Percentiles rank a stretch among this genome's conserved stretches.
phyloP scores from a whole-genome alignment of 2,329 filamentous ascomycete genomes.

The Monosporascus sp. region DNA sequence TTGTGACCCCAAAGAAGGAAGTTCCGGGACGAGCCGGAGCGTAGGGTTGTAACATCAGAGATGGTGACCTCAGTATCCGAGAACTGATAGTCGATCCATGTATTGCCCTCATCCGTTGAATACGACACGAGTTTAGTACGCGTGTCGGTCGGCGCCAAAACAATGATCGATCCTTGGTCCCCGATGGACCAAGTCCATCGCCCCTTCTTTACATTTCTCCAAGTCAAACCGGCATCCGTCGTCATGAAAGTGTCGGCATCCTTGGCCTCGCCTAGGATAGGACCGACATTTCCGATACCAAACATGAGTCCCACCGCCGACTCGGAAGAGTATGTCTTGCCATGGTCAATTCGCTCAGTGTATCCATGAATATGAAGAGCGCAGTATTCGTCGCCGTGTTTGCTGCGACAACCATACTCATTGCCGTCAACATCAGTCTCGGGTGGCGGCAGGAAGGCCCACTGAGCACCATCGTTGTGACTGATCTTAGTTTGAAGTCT shows the following conservation, averaged over 20 bases:
- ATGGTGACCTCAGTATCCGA: conserved; percentile 65
- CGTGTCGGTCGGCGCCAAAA: conserved; percentile 69
- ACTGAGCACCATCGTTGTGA: conserved; percentile 91
- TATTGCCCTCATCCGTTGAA: conserved; percentile 73
- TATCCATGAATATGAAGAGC: conserved; percentile 92
- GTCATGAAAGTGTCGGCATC: conserved; percentile 89
- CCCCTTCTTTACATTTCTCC: conserved; percentile 82
- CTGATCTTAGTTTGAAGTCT: conserved; percentile 86
- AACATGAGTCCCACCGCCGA: conserved; percentile 89
- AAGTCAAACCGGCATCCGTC: conserved; percentile 81
- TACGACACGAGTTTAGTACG: conserved; percentile 68
- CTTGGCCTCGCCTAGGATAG: conserved; percentile 56
- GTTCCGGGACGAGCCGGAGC: conserved; percentile 82
- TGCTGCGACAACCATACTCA: conserved; percentile 60
- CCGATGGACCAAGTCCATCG: conserved; percentile 91
- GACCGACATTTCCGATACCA: conserved; percentile 84
- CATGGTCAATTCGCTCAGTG: conserved; percentile 77
- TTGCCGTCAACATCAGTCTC: conserved; percentile 65
- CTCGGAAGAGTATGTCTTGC: conserved; percentile 81
- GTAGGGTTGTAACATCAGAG: conserved; percentile 78
- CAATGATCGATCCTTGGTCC: conserved; percentile 88
- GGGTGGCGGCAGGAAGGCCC: conserved; percentile 73
- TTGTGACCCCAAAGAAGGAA: conserved; percentile 82
- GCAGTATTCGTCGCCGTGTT: conserved; percentile 60
- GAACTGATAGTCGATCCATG: conserved; percentile 74